phyloP scores from a whole-genome alignment of 2,329 filamentous ascomycete species.

The Penicillium verrucosum region DNA sequence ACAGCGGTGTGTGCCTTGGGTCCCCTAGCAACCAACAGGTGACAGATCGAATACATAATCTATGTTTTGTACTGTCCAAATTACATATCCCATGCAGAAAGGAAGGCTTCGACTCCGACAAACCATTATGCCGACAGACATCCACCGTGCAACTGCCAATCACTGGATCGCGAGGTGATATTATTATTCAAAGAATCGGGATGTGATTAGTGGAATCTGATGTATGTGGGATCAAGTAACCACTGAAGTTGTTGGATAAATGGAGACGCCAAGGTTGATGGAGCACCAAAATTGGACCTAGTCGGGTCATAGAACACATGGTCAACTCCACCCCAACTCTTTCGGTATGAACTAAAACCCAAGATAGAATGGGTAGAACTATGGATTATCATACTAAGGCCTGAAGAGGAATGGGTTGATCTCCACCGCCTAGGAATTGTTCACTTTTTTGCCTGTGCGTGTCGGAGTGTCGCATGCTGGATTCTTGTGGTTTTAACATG shows the following conservation, averaged over 20 bases:
- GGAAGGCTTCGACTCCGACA: not conserved
- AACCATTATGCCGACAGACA: not conserved
- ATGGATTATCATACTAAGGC: slow-evolving; percentile 10
- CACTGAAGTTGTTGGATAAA: slow-evolving; percentile 3
- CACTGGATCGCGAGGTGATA: slow-evolving; percentile 8
- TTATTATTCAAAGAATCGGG: slow-evolving; percentile 12
- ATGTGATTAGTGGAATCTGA: slow-evolving; percentile 12
- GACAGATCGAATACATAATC: slow-evolving; percentile 20
- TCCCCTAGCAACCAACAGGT: slow-evolving; percentile 22
- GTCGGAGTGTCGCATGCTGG: slow-evolving; percentile 7
- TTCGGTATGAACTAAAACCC: slow-evolving; percentile 22
- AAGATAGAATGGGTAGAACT: slow-evolving; percentile 21
- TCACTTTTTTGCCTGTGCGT: slow-evolving; percentile 7
- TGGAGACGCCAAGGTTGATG: not conserved
- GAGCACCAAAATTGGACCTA: slow-evolving; percentile 10
- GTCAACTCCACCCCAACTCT: slow-evolving; percentile 10
- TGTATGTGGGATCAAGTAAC: slow-evolving; percentile 5
- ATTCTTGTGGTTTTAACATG: not conserved
- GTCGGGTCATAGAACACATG: slow-evolving; percentile 24
- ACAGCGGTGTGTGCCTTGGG: slow-evolving; percentile 16
- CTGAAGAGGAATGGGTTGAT: slow-evolving; percentile 8
- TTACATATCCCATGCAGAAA: not conserved
- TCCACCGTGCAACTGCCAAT: slow-evolving; percentile 14
- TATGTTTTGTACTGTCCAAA: not conserved
- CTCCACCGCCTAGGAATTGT: slow-evolving; percentile 6